Percentiles rank a stretch among this genome's conserved stretches.
Evolutionary conservation across 371 early-diverging fungal genomes (phyloP).

Genomic region (Mucor indicus): DNA sequence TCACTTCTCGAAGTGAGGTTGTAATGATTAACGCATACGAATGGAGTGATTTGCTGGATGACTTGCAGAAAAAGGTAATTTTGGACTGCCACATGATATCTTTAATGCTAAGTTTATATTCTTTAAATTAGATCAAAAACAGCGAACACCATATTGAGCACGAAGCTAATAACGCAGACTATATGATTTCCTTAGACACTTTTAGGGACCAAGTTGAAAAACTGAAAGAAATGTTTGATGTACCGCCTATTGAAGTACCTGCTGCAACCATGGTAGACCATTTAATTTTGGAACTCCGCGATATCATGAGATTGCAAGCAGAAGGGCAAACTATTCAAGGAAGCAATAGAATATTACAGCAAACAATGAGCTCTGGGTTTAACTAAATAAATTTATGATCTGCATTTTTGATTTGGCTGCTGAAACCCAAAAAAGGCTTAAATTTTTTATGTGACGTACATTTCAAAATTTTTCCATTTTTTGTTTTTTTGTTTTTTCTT

Average conservation of each 20-base stretch:
- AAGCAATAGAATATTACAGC: too few species aligned
- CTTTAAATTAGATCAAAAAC: too few species aligned
- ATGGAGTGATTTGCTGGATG: conserved; percentile 41
- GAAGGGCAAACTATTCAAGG: too few species aligned
- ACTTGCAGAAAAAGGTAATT: conserved; percentile 32
- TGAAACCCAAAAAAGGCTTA: too few species aligned
- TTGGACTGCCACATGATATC: background rate
- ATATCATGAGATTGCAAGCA: conserved; percentile 37
- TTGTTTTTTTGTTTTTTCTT: too few species aligned
- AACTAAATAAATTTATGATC: too few species aligned
- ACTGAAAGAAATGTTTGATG: conserved; percentile 41
- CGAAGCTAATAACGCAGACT: conserved; percentile 11
- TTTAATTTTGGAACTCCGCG: conserved; percentile 39
- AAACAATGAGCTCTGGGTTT: too few species aligned
- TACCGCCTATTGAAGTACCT: conserved; percentile 44
- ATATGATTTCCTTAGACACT: conserved; percentile 13
- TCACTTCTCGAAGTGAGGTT: conserved; percentile 35
- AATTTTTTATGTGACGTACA: too few species aligned
- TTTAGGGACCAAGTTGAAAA: conserved; percentile 25
- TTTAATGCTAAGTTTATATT: too few species aligned
- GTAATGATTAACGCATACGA: conserved; percentile 43
- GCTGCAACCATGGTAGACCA: conserved; percentile 36
- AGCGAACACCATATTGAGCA: too few species aligned
- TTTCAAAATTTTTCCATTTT: too few species aligned
- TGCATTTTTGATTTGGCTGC: too few species aligned